Evolutionary conservation across 495 filamentous ascomycete species (phyloP), one percentile per base, ranked within the genome.

Genomic region (Schizothecium vesticola): DNA sequence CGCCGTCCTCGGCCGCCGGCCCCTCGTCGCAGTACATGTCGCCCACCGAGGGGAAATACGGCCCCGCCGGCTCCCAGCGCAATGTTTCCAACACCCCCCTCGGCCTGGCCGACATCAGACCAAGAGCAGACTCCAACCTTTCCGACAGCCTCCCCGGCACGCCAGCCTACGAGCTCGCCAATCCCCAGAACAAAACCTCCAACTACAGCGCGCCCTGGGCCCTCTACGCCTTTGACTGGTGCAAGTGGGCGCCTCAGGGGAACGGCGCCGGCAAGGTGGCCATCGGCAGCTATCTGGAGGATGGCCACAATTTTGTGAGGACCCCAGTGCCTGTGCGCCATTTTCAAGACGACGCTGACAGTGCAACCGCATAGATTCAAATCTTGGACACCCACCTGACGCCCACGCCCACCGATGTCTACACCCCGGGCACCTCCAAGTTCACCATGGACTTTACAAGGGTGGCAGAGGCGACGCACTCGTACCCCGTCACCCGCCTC

Each of bases 191-290:
- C 3, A 82, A 83, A 28, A 85, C 85, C 56, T 86, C 93, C 80
- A 97, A 94, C 72, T 98, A 98, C 78, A 82, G 97, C 70, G 94
- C 94, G 7, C 93, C 93, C 2, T 99, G 95, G 92, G 89, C 92
- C 51, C 89, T 96, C 55, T 98, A 97, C 78, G 94, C 96, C 10
- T 91, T 96, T 70, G 96, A 99, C 82, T 99, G 96, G 96, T 99
- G 95, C 79, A 98, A 98, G 80, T 99, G 96, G 96, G 86, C 90
- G n/a, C 87, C 94, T 2, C 86, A 89, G 51, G 86, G 86, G 31
- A 88, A 88, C 63, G 86, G 89, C 56, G 92, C 92, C 11, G 95
- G 95, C 24, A 98, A 97, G 75, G 85, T 99, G 71, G 95, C 95
- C 3, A 83, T 98, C 59, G 95, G 94, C 67, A 98, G 96, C 81